Base-by-base conservation (phyloP, 2,329 filamentous ascomycete genomes). In the Clarireedia paspali region DNA sequence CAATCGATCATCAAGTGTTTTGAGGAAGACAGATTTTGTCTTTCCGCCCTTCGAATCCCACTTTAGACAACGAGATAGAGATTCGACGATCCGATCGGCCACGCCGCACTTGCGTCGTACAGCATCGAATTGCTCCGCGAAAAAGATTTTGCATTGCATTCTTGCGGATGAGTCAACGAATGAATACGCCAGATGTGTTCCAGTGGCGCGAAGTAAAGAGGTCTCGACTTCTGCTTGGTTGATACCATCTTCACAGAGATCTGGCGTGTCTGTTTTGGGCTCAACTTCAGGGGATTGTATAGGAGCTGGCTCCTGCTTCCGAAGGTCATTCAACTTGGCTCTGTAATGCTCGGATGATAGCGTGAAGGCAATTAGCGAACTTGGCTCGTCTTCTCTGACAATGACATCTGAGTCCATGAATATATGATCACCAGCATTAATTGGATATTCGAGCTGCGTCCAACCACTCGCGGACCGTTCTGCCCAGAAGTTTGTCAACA, bases 21-120 rank as follows among this genome's bases (percentile, higher is more conserved):
- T 99, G 61, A 99, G 75, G 70, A 99, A 99, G 4, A 99, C 85
- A 0, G 91, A 96, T 69, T 96, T 96, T 2, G 92, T 96, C 73
- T 99, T 99, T 62, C 94, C 94, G 24, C 94, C 95, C 69, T 95
- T 95, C 3, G 90, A 96, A 72, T 99, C 94, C 89, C 92, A 99
- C 71, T 97, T 96, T 20, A 95, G 80, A 72, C 95, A 99, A 20
- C 94, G 84, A 6, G 94, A 97, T 23, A 99, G 76, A 1, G 91
- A 96, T 69, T 99, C 94, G 26, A 97, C 85, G 62, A 99, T 95
- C 38, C 94, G 88, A 67, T 97, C 91, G 1, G 90, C 85, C 7
- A 96, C 88, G 15, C 92, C 92, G 62, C 92, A 97, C 71, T 96
- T 96, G 56, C 89, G 83, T 55, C 94, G 84, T 40, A 99, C 79